phyloP scores from a whole-genome alignment of 305 asterid genomes.

The Solanum hybrid region DNA sequence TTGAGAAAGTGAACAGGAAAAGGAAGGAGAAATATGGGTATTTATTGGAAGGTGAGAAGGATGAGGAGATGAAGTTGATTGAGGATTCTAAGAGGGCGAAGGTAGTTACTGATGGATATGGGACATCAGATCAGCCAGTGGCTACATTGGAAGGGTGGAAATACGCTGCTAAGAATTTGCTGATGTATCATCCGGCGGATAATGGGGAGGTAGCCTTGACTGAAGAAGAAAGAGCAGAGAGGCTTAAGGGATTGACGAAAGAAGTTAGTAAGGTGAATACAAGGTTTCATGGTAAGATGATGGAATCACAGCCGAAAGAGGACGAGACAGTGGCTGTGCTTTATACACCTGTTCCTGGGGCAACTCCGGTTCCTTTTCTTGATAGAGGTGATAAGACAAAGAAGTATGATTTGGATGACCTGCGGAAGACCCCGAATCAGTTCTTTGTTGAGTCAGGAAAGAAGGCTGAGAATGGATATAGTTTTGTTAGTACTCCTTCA shows the following conservation, averaged over 20 bases:
- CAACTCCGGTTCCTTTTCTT: constrained; percentile 50
- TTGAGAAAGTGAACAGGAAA: constrained; percentile 68
- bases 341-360: constrained; percentile 66
- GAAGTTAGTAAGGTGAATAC: constrained; percentile 66
- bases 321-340: constrained; percentile 54
- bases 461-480: constrained; percentile 84
- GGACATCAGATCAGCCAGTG: constrained; percentile 82
- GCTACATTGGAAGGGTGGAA: constrained; percentile 80
- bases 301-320: constrained; percentile 41
- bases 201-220: constrained; percentile 74
- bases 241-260: constrained; percentile 72
- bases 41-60: constrained; percentile 52
- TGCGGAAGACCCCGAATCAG: constrained; percentile 66
- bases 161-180: constrained; percentile 62
- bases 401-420: constrained; percentile 86
- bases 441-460: constrained; percentile 67
- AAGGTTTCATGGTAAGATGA: constrained; percentile 56
- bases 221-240: constrained; percentile 56
- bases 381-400: constrained; percentile 53
- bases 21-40: constrained; percentile 50
- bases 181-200: constrained; percentile 95
- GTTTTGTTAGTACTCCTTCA: constrained; percentile 85
- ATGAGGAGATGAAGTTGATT: constrained; percentile 26
- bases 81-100: constrained; percentile 46
- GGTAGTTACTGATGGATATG: constrained; percentile 67